phyloP scores from a whole-genome alignment of 306 rosid genomes.

The Lupinus albus region DNA sequence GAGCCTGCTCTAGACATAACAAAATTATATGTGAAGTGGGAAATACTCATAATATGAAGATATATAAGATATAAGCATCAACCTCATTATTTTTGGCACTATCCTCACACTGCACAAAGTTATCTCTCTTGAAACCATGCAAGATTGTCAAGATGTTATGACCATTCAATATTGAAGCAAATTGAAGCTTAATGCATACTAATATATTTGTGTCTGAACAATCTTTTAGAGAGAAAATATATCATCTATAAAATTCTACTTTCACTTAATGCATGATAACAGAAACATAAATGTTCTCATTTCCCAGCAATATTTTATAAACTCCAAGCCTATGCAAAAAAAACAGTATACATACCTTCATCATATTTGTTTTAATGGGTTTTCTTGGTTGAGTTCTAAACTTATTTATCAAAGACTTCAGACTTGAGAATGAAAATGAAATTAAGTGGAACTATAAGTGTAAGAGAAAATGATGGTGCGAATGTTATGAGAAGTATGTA shows the following conservation, averaged over 20 bases:
- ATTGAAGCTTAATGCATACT: too few species aligned
- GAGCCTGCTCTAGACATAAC: slow-evolving; percentile 35
- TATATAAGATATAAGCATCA: background rate
- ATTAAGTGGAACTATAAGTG: background rate
- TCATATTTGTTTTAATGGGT: slow-evolving; percentile 29
- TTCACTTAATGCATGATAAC: too few species aligned
- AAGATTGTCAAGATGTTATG: too few species aligned
- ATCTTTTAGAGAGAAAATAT: too few species aligned
- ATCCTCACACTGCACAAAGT: too few species aligned
- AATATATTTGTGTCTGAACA: too few species aligned
- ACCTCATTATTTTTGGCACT: background rate
- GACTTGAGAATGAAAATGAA: background rate
- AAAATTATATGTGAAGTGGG: background rate
- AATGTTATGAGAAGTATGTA: background rate
- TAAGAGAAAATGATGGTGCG: too few species aligned
- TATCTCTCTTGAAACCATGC: too few species aligned
- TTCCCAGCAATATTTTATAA: too few species aligned
- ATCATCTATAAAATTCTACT: too few species aligned
- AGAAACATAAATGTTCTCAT: too few species aligned
- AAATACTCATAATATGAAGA: slow-evolving; percentile 1
- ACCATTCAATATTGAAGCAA: too few species aligned
- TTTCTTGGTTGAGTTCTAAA: slow-evolving; percentile 24
- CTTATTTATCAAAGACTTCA: background rate
- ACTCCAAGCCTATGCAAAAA: background rate
- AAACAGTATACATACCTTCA: slow-evolving; percentile 39